phyloP scores from a whole-genome alignment of 2,329 filamentous ascomycete genomes.

The Aspergillus ustus region DNA sequence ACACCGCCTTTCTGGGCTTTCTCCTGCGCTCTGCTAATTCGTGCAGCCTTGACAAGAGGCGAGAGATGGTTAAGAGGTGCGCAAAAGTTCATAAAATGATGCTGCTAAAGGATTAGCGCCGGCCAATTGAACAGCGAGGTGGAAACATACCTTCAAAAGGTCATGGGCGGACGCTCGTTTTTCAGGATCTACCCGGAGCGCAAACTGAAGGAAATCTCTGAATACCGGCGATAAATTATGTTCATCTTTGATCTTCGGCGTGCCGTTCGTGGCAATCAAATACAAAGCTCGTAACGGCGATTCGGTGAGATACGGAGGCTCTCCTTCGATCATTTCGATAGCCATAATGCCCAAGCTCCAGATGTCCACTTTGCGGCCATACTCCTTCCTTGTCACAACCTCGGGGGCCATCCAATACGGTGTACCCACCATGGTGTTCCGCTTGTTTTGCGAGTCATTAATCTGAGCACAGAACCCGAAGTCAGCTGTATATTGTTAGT shows the following conservation, averaged over 20 bases:
- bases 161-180: conserved; percentile 95
- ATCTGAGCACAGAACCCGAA: conserved; percentile 99
- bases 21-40: conserved; percentile 84
- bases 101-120: conserved; percentile 53
- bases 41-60: conserved; percentile 83
- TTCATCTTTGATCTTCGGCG: conserved; percentile 92
- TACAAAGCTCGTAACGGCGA: conserved; percentile 91
- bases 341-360: conserved; percentile 99
- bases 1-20: conserved; percentile 68
- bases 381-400: conserved; percentile 95
- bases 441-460: conserved; percentile 95
- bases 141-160: conserved; percentile 76
- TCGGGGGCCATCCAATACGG: conserved; percentile 99
- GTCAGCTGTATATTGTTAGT: conserved; percentile 67
- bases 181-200: conserved; percentile 94
- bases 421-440: conserved; percentile 98
- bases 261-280: conserved; percentile 95
- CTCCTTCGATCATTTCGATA: conserved; percentile 99
- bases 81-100: conserved; percentile 79
- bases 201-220: conserved; percentile 88
- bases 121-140: neutral
- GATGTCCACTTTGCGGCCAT: conserved; percentile 97
- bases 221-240: conserved; percentile 80
- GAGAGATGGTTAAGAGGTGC: conserved; percentile 77
- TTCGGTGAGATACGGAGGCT: conserved; percentile 95